Evolutionary conservation across 805 yeast genomes (phyloP).

Genomic region (Wickerhamomyces chambardii): DNA sequence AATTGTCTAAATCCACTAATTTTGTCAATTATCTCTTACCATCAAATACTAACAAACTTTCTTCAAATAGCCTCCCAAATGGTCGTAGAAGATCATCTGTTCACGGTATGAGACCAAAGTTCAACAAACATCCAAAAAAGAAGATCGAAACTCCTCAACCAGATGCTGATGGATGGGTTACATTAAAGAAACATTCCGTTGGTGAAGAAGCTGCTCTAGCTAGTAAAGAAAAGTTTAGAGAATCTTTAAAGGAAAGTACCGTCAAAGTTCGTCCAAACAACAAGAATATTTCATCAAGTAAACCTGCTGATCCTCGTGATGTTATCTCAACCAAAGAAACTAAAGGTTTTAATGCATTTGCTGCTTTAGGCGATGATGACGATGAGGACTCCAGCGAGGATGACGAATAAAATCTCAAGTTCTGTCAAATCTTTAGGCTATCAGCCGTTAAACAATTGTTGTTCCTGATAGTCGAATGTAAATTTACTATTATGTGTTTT

Average conservation of each 20-base stretch:
- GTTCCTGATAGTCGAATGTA: too few relatives aligned
- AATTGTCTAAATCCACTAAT: too few relatives aligned
- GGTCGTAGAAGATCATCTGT: slow-evolving; percentile 57
- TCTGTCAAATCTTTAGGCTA: too few relatives aligned
- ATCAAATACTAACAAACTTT: slow-evolving; percentile 1
- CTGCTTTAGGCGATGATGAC: slow-evolving; percentile 56
- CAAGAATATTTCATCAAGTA: slow-evolving; percentile 66
- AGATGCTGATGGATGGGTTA: slow-evolving; percentile 83
- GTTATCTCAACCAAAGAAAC: slow-evolving; percentile 59
- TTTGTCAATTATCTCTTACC: too few relatives aligned
- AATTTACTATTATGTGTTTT: too few relatives aligned
- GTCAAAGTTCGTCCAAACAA: slow-evolving; percentile 57
- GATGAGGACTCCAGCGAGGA: slow-evolving; percentile 31
- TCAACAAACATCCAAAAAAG: slow-evolving; percentile 45
- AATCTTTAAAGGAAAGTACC: slow-evolving; percentile 35
- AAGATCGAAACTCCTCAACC: slow-evolving; percentile 39
- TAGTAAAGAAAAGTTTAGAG: slow-evolving; percentile 36
- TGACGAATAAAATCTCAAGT: too few relatives aligned
- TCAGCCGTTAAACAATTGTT: too few relatives aligned
- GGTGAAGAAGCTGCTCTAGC: slow-evolving; percentile 40
- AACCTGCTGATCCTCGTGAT: slow-evolving; percentile 68
- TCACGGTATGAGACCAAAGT: slow-evolving; percentile 36
- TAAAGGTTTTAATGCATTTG: slow-evolving; percentile 70
- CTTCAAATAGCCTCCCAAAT: slow-evolving; percentile 33
- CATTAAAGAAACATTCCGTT: slow-evolving; percentile 37